These are phyloP conservation scores for Phyllosticta capitalensis DNA, from an alignment of 2,329 filamentous ascomycete species.

Conservation along the genomic window DNA sequence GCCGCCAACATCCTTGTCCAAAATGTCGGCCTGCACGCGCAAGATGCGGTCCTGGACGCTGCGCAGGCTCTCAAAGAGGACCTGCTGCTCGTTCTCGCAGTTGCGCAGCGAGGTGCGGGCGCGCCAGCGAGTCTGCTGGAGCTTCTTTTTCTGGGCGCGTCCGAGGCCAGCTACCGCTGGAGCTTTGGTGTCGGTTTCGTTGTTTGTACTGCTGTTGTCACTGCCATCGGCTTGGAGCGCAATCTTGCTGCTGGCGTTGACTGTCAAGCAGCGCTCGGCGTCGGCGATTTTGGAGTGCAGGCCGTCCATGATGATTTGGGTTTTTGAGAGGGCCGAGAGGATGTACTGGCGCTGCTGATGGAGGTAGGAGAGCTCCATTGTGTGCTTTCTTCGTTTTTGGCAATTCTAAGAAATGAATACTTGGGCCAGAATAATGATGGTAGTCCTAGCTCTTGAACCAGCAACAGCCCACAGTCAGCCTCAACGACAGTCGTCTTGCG, in stretches of 20 bases:
- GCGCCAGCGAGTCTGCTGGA: constrained; percentile 10
- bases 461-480: too few species aligned
- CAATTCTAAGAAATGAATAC: not conserved
- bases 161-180: not conserved
- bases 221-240: not conserved
- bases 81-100: constrained; percentile 1
- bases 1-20: not conserved
- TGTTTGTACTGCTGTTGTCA: not conserved
- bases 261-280: not conserved
- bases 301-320: constrained; percentile 6
- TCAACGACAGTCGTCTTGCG: not conserved
- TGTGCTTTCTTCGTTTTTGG: not conserved
- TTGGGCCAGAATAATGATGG: not conserved
- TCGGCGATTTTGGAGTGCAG: not conserved
- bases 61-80: constrained; percentile 3
- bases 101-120: constrained; percentile 4
- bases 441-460: not conserved
- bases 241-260: not conserved
- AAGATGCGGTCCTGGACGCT: not conserved
- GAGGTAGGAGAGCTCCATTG: constrained; percentile 4
- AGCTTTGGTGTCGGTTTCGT: not conserved
- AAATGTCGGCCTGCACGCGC: not conserved
- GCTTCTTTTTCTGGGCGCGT: constrained; percentile 5
- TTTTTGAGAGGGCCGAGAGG: constrained; percentile 2
- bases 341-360: constrained; percentile 10